phyloP scores from a whole-genome alignment of 2,329 filamentous ascomycete genomes.

The Hypoxylon sp. region DNA sequence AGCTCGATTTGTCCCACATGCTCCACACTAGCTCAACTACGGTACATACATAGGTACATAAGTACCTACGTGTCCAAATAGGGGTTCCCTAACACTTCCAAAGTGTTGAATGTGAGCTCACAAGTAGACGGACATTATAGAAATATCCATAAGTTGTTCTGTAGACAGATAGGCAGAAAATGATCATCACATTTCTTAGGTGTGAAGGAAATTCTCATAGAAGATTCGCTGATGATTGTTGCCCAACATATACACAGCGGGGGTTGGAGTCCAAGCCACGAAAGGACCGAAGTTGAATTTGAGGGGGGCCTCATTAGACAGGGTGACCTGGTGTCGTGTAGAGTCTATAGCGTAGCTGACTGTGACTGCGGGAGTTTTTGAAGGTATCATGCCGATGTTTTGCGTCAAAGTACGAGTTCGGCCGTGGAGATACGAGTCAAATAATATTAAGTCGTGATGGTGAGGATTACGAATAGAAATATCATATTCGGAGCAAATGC shows the following conservation, averaged over 20 bases:
- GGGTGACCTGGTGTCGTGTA: too few relatives aligned
- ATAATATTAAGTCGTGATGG: too few relatives aligned
- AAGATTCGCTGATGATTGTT: neutral
- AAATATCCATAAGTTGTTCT: neutral
- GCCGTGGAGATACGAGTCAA: slow-evolving; percentile 35
- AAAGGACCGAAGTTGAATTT: neutral
- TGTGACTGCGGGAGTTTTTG: neutral
- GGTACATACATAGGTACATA: slow-evolving; percentile 12
- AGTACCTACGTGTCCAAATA: slow-evolving; percentile 4
- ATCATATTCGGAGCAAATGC: neutral
- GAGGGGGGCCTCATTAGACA: too few relatives aligned
- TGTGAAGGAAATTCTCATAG: neutral
- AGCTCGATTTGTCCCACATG: slow-evolving; percentile 31
- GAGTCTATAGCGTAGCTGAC: too few relatives aligned
- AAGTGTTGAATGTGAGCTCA: neutral
- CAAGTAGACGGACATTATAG: neutral
- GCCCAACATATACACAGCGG: neutral
- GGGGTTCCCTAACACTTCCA: neutral
- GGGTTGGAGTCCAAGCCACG: neutral
- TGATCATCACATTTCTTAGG: neutral
- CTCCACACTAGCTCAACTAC: slow-evolving; percentile 20
- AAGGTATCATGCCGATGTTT: neutral
- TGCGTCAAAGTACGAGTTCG: too few relatives aligned
- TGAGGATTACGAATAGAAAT: too few relatives aligned
- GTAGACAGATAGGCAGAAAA: neutral